Conservation (phyloP, 768 basidiomycete genomes). For the Mycena indigotica region DNA sequence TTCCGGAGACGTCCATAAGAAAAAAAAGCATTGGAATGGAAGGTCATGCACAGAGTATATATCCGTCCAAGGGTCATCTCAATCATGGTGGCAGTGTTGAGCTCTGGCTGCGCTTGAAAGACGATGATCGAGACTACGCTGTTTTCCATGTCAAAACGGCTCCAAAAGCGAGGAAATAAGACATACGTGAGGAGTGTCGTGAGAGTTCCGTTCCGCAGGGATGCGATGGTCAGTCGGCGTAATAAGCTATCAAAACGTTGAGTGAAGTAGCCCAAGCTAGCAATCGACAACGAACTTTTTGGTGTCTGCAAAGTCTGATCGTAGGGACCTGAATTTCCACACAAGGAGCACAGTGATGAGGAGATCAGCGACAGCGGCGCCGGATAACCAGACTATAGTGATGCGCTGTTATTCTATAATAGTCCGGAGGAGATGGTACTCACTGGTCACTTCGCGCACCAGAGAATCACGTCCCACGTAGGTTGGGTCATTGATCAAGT, state of each 20-base stretch:
- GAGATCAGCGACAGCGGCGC: background rate
- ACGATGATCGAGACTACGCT: background rate
- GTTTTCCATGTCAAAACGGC: background rate
- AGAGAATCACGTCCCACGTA: background rate
- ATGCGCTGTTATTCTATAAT: background rate
- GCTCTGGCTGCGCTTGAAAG: background rate
- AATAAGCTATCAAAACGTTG: background rate
- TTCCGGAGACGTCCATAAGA: background rate
- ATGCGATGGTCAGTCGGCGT: constrained; percentile 6
- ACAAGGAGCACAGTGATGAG: constrained; percentile 9
- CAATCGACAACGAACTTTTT: background rate
- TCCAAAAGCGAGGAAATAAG: background rate
- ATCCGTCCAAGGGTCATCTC: constrained; percentile 3
- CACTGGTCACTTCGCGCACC: background rate
- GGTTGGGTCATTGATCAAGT: background rate
- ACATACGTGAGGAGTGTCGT: constrained; percentile 9
- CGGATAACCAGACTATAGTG: constrained; percentile 12
- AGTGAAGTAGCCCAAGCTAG: background rate
- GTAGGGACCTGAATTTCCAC: constrained; percentile 10
- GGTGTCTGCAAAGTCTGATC: constrained; percentile 2
- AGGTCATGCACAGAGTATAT: background rate
- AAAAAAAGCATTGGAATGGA: background rate
- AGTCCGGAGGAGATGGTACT: background rate
- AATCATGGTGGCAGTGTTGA: constrained; percentile 1
- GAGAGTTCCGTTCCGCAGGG: constrained; percentile 8